Conservation (phyloP, 768 basidiomycete species). For the Leccinum boreale region DNA sequence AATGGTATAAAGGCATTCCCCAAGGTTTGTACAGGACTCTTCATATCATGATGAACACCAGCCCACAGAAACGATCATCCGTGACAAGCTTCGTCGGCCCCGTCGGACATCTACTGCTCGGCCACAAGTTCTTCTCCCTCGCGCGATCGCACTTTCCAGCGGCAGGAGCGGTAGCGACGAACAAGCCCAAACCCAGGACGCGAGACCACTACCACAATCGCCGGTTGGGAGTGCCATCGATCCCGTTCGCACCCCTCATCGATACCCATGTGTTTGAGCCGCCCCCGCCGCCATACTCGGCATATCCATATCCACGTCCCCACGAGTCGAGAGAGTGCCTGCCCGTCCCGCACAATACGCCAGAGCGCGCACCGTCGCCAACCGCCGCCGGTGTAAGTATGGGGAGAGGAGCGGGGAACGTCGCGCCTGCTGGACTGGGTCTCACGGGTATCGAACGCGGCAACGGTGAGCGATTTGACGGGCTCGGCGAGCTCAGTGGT, state of each 20-base stretch:
- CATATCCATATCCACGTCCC: neutral
- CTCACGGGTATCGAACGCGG: conserved; percentile 24
- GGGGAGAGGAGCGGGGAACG: neutral
- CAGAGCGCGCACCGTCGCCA: neutral
- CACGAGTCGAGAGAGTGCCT: conserved; percentile 11
- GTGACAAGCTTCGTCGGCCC: conserved; percentile 5
- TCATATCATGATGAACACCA: conserved; percentile 5
- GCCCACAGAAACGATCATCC: conserved; percentile 7
- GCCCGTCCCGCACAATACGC: conserved; percentile 29
- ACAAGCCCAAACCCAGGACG: conserved; percentile 11
- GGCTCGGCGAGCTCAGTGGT: conserved; percentile 27
- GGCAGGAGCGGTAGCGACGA: conserved; percentile 7
- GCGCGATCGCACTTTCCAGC: conserved; percentile 22
- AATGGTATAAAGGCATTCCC: conserved; percentile 6
- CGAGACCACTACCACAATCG: neutral
- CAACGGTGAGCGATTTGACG: conserved; percentile 27
- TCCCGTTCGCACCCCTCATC: conserved; percentile 28
- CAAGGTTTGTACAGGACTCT: neutral
- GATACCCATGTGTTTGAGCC: conserved; percentile 26
- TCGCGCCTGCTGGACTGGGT: conserved; percentile 21
- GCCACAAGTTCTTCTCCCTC: conserved; percentile 16
- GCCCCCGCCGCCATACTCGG: conserved; percentile 24
- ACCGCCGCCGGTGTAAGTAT: neutral
- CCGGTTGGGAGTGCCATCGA: conserved; percentile 7
- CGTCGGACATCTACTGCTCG: conserved; percentile 10